Evolutionary conservation across 345 rosid species (phyloP), one percentile per base, ranked within the genome.

Genomic region (Diplotaxis tenuifolia): DNA sequence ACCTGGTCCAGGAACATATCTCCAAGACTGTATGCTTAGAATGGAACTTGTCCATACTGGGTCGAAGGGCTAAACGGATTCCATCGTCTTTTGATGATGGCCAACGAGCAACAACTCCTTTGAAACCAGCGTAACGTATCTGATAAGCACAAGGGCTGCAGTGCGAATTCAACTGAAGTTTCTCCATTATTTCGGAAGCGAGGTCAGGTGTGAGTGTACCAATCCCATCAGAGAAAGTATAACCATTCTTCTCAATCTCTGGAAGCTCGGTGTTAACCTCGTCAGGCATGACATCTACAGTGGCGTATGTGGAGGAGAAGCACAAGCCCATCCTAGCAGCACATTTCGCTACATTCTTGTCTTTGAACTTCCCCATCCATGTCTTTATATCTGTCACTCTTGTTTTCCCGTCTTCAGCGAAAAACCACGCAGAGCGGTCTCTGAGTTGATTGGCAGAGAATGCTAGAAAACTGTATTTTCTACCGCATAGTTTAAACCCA

Each of bases 301-400:
- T 84, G 6, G 97, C 88, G 79, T 91, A 91, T 19, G 97, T 89
- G n/a, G 98, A 94, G 28, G 98, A 94, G 82, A 91, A 94, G 82
- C 97, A 94, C 61, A 76, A 88, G 22, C 98, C 98, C 97, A 91
- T 94, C 86, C 93, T 83, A 25, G 91, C 97, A 68, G 98, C 97
- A 80, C 97, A 89, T 78, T 86, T 94, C 21, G 96, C 96, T 67
- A 89, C 74, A 64, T 87, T 91, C 72, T 14, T 80, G 68, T 84
- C 69, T 5, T 2, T 65, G 68, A 94, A 94, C 86, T 74, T 88
- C 55, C 98, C 97, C 97, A 89, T 94, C 98, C 98, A 91, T 32
- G 1, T 34, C 72, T 62, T 77, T 28, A 94, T 87, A 55, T 22
- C 55, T 12, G 10, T 18, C 67, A 86, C 97, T 31, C 67, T 78